phyloP scores from a whole-genome alignment of 768 basidiomycete genomes.

The Lentinula aciculospora region DNA sequence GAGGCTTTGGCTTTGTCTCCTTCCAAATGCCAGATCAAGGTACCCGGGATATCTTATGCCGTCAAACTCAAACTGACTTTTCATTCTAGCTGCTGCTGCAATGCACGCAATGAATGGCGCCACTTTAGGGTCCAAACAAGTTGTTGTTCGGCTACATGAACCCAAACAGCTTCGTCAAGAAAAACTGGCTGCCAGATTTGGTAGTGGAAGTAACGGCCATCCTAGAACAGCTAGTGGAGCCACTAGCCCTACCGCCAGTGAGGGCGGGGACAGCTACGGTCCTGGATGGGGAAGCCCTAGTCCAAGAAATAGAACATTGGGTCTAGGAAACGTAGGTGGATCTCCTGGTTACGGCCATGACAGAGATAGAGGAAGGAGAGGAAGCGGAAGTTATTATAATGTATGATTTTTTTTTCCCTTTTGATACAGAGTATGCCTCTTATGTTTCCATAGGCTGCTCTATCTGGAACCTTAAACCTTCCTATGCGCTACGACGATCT shows the following conservation, averaged over 20 bases:
- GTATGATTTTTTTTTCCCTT: slow-evolving; percentile 34
- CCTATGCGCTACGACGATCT: slow-evolving; percentile 89
- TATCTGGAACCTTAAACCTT: slow-evolving; percentile 71
- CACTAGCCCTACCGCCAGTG: slow-evolving; percentile 79
- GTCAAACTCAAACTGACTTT: background rate
- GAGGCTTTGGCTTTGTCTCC: slow-evolving; percentile 90
- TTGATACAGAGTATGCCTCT: slow-evolving; percentile 9
- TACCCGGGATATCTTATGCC: slow-evolving; percentile 17
- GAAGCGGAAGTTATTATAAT: slow-evolving; percentile 84
- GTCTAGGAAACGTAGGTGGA: slow-evolving; percentile 10
- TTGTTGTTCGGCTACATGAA: slow-evolving; percentile 86
- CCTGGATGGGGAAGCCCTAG: slow-evolving; percentile 74
- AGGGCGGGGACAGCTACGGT: slow-evolving; percentile 69
- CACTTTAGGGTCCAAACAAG: slow-evolving; percentile 64
- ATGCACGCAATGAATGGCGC: slow-evolving; percentile 79
- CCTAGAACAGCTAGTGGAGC: slow-evolving; percentile 78
- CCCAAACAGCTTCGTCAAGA: slow-evolving; percentile 89
- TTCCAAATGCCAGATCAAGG: slow-evolving; percentile 83
- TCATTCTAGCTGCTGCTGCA: slow-evolving; percentile 55
- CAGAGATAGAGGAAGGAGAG: slow-evolving; percentile 64
- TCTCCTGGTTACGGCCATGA: slow-evolving; percentile 56
- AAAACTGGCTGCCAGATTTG: slow-evolving; percentile 80
- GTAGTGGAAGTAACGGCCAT: slow-evolving; percentile 61
- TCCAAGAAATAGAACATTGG: slow-evolving; percentile 42
- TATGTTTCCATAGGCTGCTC: slow-evolving; percentile 54